Base-by-base conservation (phyloP, 148 eudicot genomes). In the Vaccinium corymbosum region DNA sequence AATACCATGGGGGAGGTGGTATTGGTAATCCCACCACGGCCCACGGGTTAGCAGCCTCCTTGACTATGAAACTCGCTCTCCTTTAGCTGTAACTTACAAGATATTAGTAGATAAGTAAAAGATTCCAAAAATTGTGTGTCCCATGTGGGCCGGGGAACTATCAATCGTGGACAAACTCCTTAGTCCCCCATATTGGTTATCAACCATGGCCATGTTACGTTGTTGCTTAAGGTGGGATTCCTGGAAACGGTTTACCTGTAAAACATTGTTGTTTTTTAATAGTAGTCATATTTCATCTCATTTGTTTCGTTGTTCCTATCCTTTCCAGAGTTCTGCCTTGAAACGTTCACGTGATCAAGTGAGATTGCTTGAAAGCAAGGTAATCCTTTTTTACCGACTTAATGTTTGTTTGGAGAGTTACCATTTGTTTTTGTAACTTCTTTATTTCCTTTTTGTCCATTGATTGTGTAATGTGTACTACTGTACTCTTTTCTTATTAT, bases 301-400 rank as follows among this genome's bases (percentile, higher is more conserved):
- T 81, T 22, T 15, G 19, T 64, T 77, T 64, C 11, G 42, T 1
- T 70, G 61, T 55, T 49, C 70, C 1, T 77, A 10, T 83, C 49
- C 19, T 72, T 64, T 75, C 79, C 93, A 96, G 99, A 97, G 97
- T 86, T 84, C 97, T 72, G 85, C 87, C 78, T 91, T 97, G 85
- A 93, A 89, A 87, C 94, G 88, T 75, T 90, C 94, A 52, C 97
- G 97, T 76, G 88, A 87, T 85, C 92, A 89, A 87, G 94, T 94
- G 59, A 88, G 90, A 83, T 71, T 83, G 57, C 94, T 97, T 88
- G 99, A 97, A 90, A 91, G 81, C 87, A 93, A 92, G 95, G 99
- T 91, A 87, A 5, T 64, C 49, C 15, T 6, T 16, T 3, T 64
- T 35, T 10, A 15, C 15, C 1, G 46, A 19, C 53, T 50, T 50